These are phyloP conservation scores for Trichoderma hamatum DNA, from an alignment of 2,329 filamentous ascomycete species.

Conservation along the genomic window DNA sequence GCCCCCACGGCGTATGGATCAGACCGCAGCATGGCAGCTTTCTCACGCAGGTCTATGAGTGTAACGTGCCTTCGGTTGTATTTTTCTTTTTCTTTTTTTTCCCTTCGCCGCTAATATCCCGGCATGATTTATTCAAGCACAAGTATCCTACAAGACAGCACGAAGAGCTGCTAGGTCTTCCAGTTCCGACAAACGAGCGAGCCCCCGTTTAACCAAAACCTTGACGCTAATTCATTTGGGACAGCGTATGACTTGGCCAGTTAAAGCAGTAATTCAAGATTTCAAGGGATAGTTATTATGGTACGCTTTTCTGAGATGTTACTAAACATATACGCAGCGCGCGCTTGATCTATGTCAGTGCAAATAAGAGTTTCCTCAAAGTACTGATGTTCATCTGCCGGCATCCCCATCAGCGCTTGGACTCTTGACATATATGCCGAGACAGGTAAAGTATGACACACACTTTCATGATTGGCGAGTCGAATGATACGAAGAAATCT, in stretches of 20 bases:
- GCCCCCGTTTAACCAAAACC: background rate
- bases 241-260: background rate
- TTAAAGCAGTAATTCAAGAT: too few species aligned
- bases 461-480: background rate
- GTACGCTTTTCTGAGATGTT: background rate
- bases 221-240: background rate
- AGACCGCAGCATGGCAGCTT: background rate
- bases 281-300: background rate
- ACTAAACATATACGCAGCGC: background rate
- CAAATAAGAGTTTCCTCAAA: background rate
- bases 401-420: constrained; percentile 14
- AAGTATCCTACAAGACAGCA: background rate
- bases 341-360: background rate
- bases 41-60: constrained; percentile 4
- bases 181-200: constrained; percentile 15
- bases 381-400: constrained; percentile 10
- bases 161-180: background rate
- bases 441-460: background rate
- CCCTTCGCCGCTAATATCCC: background rate
- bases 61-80: constrained; percentile 16
- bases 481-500: background rate
- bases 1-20: background rate
- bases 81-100: background rate
- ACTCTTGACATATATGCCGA: background rate
- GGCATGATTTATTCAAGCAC: background rate